Base-by-base conservation (phyloP, 768 basidiomycete species). In the Epithele typhae region DNA sequence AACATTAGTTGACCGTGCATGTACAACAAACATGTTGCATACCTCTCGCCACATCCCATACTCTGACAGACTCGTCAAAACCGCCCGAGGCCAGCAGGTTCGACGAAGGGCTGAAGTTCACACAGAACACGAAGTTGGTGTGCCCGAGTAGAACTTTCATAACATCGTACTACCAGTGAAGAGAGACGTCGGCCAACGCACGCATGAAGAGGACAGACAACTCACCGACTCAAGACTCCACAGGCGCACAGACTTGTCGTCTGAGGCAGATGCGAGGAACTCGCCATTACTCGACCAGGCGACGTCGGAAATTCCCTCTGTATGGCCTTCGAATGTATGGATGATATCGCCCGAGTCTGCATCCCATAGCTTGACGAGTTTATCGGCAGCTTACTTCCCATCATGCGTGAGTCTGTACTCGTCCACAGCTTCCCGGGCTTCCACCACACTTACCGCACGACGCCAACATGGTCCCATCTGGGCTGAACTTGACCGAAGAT, bases 31-130 rank as follows among this genome's bases (percentile, higher is more conserved):
- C n/a, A n/a, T n/a, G n/a, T n/a, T n/a, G n/a, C 65, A 15, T 52
- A 92, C 92, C 92, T 77, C 84, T 74, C 21, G 88, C 82, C 22
- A 95, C 84, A 63, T 99, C 94, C 95, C 95, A 98, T n/a, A 98
- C 77, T 39, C 91, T 79, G 15, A 98, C 89, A 14, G 88, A 92
- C 71, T 99, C 96, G 58, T 99, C 96, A 59, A 88, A 94, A 1
- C 89, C 88, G 24, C 96, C 96, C 18, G 91, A 94, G 14, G 89
- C 96, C 43, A 98, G 71, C 25, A 99, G 69, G 63, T 92, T 94
- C 0, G 89, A 88, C 60, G 83, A 78, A 1, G 92, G 93, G 56
- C 89, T 93, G 66, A 86, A 98, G 59, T 92, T 88, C 18, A 97
- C 76, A 53, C 92, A 94, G 59, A 96, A 93, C 1, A 98, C 92